Evolutionary conservation across 441 rosid genomes (phyloP).

Genomic region (Erysimum cheiri): DNA sequence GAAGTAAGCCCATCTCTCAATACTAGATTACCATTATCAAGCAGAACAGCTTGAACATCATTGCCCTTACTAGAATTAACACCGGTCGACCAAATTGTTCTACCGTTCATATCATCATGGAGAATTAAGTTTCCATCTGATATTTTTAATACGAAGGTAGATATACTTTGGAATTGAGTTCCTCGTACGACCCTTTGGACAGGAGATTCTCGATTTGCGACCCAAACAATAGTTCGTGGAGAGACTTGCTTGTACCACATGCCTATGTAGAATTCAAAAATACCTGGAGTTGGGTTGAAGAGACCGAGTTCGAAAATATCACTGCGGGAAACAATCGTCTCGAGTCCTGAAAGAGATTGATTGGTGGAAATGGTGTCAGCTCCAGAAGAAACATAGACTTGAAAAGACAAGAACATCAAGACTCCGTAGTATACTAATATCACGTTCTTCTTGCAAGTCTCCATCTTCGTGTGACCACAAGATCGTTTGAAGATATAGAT

Average conservation of each 20-base stretch:
- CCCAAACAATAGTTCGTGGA: constrained; percentile 28
- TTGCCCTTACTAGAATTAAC: background rate
- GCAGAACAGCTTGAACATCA: background rate
- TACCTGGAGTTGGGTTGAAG: background rate
- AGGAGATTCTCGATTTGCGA: background rate
- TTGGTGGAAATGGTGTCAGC: background rate
- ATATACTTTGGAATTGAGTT: no score
- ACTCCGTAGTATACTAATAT: background rate
- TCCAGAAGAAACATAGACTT: background rate
- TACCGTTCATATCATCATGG: fast-evolving
- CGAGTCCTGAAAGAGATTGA: background rate
- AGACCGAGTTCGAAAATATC: constrained; percentile 14
- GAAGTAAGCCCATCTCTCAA: constrained; percentile 11
- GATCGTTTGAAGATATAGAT: background rate
- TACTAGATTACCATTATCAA: constrained; percentile 28
- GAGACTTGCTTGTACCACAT: constrained; percentile 17
- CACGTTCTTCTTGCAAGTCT: constrained; percentile 5
- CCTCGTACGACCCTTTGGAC: background rate
- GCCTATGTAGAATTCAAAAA: constrained; percentile 5
- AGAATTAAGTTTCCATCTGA: constrained; percentile 10
- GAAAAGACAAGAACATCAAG: constrained; percentile 12
- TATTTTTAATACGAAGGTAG: background rate
- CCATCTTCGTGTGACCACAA: constrained; percentile 20
- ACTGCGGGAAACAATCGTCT: constrained; percentile 14
- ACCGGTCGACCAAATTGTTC: background rate